Percentiles rank a stretch among this genome's conserved stretches.
Evolutionary conservation across 1,284 basidiomycete species (phyloP).

Genomic region (Xanthoconium separans): DNA sequence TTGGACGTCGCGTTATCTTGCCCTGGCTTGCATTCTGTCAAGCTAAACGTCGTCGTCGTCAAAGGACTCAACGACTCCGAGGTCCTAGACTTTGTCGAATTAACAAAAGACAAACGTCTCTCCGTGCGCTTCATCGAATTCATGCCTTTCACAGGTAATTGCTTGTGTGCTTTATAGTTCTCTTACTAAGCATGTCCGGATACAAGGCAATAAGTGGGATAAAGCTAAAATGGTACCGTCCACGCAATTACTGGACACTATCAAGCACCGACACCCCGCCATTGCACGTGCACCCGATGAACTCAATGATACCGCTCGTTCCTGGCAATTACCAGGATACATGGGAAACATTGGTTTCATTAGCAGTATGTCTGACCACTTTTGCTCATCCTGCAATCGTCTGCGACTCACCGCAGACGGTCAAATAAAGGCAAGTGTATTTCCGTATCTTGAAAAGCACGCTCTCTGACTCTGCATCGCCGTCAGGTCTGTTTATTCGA

Average conservation of each 20-base stretch:
- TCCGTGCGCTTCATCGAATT: slow-evolving; percentile 89
- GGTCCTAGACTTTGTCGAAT: slow-evolving; percentile 73
- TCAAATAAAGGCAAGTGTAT: slow-evolving; percentile 71
- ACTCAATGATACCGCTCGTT: slow-evolving; percentile 79
- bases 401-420: slow-evolving; percentile 86
- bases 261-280: slow-evolving; percentile 48
- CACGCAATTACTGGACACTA: slow-evolving; percentile 52
- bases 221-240: slow-evolving; percentile 80
- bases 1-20: slow-evolving; percentile 62
- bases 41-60: slow-evolving; percentile 83
- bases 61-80: slow-evolving; percentile 81
- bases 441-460: background rate
- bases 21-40: slow-evolving; percentile 56
- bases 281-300: slow-evolving; percentile 60
- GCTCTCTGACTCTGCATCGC: slow-evolving; percentile 8
- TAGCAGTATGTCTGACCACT: slow-evolving; percentile 91
- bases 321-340: slow-evolving; percentile 74
- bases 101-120: slow-evolving; percentile 64
- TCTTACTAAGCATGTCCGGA: slow-evolving; percentile 2
- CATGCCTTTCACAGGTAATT: slow-evolving; percentile 85
- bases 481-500: slow-evolving; percentile 84
- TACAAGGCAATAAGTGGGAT: slow-evolving; percentile 81
- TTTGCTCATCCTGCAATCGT: slow-evolving; percentile 84
- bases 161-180: background rate
- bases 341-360: slow-evolving; percentile 83